phyloP scores from a whole-genome alignment of 2,329 filamentous ascomycete genomes.

The Echinosphaeria canescens region DNA sequence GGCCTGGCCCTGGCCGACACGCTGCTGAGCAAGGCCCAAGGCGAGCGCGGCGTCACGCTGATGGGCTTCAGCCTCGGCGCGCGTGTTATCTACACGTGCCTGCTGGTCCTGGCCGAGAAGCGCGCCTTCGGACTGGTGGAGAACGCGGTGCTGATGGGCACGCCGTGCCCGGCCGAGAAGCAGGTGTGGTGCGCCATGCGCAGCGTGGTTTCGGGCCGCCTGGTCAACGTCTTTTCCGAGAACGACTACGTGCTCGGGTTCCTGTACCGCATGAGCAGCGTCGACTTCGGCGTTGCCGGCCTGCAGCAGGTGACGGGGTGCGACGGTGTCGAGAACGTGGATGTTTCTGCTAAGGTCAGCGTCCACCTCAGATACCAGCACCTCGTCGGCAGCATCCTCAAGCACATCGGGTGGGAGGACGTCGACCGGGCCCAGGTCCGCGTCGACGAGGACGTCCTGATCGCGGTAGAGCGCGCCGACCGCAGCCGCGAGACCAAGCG shows the following conservation, averaged over 20 bases:
- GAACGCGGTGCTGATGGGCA: slow-evolving; percentile 65
- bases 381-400: slow-evolving; percentile 42
- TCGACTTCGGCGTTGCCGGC: slow-evolving; percentile 69
- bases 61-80: slow-evolving; percentile 70
- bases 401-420: slow-evolving; percentile 47
- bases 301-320: slow-evolving; percentile 53
- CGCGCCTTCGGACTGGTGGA: slow-evolving; percentile 74
- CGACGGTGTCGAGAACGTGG: slow-evolving; percentile 41
- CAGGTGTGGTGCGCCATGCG: slow-evolving; percentile 59
- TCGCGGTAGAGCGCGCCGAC: slow-evolving; percentile 8
- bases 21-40: slow-evolving; percentile 62
- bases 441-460: slow-evolving; percentile 11
- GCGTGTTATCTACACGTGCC: slow-evolving; percentile 64
- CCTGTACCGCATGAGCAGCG: slow-evolving; percentile 62
- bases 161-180: slow-evolving; percentile 52
- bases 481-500: slow-evolving; percentile 7
- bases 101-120: slow-evolving; percentile 59
- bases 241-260: slow-evolving; percentile 81
- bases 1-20: slow-evolving; percentile 57
- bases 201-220: slow-evolving; percentile 56
- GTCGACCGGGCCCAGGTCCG: slow-evolving; percentile 20
- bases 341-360: slow-evolving; percentile 40
- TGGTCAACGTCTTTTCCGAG: slow-evolving; percentile 81
- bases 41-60: slow-evolving; percentile 60
- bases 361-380: slow-evolving; percentile 52